phyloP scores from a whole-genome alignment of 2,329 filamentous ascomycete species.

The Hypocreales sp. region DNA sequence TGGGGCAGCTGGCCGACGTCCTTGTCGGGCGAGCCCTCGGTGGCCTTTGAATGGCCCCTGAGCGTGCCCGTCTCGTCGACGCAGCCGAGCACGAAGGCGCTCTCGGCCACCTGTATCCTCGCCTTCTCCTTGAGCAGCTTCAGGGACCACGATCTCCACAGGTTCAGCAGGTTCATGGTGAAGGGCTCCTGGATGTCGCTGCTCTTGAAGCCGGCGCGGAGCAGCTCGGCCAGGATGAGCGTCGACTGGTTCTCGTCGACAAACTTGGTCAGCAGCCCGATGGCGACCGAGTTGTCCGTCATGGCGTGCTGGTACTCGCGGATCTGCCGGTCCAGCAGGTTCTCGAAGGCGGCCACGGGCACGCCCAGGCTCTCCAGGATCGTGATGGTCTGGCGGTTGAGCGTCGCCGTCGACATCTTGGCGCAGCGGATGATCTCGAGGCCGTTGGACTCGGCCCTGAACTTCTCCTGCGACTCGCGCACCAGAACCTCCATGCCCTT shows the following conservation, averaged over 20 bases:
- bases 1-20: conserved; percentile 50
- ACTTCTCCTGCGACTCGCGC: conserved; percentile 78
- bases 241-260: conserved; percentile 80
- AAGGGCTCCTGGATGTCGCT: conserved; percentile 55
- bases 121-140: conserved; percentile 90
- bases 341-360: conserved; percentile 45
- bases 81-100: conserved; percentile 77
- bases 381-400: conserved; percentile 82
- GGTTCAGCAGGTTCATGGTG: conserved; percentile 56
- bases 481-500: conserved; percentile 57
- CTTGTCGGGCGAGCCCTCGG: conserved; percentile 22
- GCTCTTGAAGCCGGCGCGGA: conserved; percentile 65
- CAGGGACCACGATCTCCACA: conserved; percentile 83
- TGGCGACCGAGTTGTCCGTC: conserved; percentile 45
- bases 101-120: conserved; percentile 63
- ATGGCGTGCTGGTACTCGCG: conserved; percentile 54
- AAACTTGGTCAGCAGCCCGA: conserved; percentile 53
- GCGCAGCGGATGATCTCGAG: conserved; percentile 81
- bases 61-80: conserved; percentile 72
- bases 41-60: conserved; percentile 48
- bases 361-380: conserved; percentile 73
- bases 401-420: conserved; percentile 55
- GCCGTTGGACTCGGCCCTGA: conserved; percentile 51
- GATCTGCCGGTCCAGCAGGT: conserved; percentile 54
- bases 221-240: conserved; percentile 56